phyloP scores from a whole-genome alignment of 176 grass and related monocot genomes.

The Oryza meridionalis region DNA sequence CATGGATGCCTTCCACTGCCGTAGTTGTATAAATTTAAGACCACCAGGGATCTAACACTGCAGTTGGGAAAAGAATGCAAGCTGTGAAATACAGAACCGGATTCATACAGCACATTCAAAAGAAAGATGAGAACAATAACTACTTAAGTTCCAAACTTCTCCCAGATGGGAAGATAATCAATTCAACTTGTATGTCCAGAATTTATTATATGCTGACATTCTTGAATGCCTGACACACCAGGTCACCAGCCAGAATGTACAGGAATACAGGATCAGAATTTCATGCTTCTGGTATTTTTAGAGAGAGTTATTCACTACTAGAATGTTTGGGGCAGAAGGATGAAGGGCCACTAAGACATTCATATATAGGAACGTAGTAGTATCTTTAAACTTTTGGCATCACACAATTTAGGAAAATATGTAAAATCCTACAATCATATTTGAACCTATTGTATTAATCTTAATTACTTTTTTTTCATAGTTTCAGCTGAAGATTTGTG shows the following conservation, averaged over 20 bases:
- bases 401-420: background rate
- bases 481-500: background rate
- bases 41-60: constrained; percentile 91
- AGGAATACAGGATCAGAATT: background rate
- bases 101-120: background rate
- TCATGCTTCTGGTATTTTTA: background rate
- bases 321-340: background rate
- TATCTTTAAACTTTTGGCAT: background rate
- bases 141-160: constrained; percentile 5
- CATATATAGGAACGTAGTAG: background rate
- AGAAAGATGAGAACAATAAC: constrained; percentile 16
- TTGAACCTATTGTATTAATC: background rate
- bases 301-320: background rate
- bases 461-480: background rate
- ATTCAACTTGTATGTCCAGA: background rate
- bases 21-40: constrained; percentile 87
- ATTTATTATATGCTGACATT: background rate
- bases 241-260: constrained; percentile 4
- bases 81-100: background rate
- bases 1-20: constrained; percentile 93
- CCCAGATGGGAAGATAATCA: background rate
- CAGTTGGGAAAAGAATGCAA: constrained; percentile 22
- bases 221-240: background rate
- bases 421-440: background rate
- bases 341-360: background rate